Evolutionary conservation across 2,329 filamentous ascomycete genomes (phyloP).

Genomic region (Scleromitrula shiraiana): DNA sequence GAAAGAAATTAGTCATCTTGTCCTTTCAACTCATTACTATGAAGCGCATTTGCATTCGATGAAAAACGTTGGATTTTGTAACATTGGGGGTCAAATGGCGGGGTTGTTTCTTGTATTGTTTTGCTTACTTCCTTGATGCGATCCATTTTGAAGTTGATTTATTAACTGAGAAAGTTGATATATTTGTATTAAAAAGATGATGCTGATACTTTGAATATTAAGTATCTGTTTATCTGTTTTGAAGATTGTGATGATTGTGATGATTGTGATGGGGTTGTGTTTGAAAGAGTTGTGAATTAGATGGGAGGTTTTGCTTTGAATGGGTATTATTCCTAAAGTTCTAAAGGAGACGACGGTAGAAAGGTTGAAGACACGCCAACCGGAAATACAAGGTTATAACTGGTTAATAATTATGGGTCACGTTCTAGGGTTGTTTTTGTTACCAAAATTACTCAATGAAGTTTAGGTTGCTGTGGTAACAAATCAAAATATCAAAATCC

Average conservation of each 20-base stretch:
- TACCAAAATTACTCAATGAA: background rate
- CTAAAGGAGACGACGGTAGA: too few relatives aligned
- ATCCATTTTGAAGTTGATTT: conserved; percentile 54
- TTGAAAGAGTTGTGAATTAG: too few relatives aligned
- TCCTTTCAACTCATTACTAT: background rate
- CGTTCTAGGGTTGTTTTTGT: background rate
- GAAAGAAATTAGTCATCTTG: conserved; percentile 10
- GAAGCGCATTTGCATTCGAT: too few relatives aligned
- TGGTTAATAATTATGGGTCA: background rate
- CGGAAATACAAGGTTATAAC: conserved; percentile 9
- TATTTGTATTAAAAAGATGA: conserved; percentile 1
- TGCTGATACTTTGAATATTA: too few relatives aligned
- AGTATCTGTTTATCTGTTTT: too few relatives aligned
- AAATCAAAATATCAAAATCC: conserved; percentile 7
- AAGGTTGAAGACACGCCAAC: conserved; percentile 10
- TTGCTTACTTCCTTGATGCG: conserved; percentile 79
- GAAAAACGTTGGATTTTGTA: background rate
- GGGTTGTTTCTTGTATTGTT: conserved; percentile 22
- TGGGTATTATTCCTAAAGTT: too few relatives aligned
- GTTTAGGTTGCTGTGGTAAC: conserved; percentile 13
- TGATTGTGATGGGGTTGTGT: background rate
- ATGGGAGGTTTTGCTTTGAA: too few relatives aligned
- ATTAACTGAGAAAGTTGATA: conserved; percentile 6
- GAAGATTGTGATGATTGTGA: too few relatives aligned
- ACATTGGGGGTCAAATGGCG: conserved; percentile 19